Evolutionary conservation across 441 rosid genomes (phyloP).

Genomic region (Metrosideros polymorpha): DNA sequence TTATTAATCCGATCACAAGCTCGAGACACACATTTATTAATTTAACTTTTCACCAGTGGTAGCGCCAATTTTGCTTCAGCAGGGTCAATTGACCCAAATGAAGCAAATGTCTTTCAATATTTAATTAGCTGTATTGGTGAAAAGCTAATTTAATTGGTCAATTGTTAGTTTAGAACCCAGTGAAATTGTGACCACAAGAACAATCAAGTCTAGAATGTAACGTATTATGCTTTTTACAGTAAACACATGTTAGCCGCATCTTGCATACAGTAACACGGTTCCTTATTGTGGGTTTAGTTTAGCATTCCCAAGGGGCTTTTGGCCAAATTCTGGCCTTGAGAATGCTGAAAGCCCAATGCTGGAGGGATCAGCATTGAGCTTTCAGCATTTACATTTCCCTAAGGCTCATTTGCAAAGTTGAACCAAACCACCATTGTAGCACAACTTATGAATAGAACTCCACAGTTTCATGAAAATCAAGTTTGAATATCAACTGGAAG

Average conservation of each 20-base stretch:
- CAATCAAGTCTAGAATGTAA: not conserved
- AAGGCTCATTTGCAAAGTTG: too few relatives aligned
- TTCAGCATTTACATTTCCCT: too few relatives aligned
- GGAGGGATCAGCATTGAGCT: too few relatives aligned
- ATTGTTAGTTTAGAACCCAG: not conserved
- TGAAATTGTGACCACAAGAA: not conserved
- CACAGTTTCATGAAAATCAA: not conserved
- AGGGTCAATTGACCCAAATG: not conserved
- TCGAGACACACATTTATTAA: not conserved
- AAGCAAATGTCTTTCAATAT: not conserved
- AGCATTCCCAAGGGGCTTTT: too few relatives aligned
- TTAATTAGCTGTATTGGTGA: not conserved
- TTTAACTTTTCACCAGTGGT: not conserved
- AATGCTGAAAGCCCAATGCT: too few relatives aligned
- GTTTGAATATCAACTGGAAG: not conserved
- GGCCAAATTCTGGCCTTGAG: too few relatives aligned
- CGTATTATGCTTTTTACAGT: not conserved
- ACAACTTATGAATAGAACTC: not conserved
- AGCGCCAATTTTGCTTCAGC: not conserved
- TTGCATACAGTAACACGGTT: not conserved
- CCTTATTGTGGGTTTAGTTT: too few relatives aligned
- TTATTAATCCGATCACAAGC: not conserved
- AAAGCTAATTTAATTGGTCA: not conserved
- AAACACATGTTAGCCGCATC: not conserved
- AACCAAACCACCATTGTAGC: too few relatives aligned